phyloP scores from a whole-genome alignment of 768 basidiomycete species.

The Daedaleopsis sinensis region DNA sequence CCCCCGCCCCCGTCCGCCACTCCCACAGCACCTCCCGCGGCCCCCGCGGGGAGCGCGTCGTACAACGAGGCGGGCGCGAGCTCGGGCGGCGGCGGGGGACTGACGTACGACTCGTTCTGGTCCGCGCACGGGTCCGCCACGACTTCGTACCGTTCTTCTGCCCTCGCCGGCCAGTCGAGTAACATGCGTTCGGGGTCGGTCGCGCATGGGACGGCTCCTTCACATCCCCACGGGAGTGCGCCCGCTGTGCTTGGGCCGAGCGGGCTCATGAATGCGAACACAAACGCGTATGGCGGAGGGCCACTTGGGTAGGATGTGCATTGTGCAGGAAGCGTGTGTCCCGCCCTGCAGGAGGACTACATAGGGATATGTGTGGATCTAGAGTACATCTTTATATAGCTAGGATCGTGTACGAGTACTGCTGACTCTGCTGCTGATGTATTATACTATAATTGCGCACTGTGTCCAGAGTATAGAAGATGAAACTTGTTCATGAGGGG shows the following conservation, averaged over 20 bases:
- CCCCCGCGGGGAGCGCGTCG: not conserved
- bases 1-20: conserved; percentile 2
- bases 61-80: too few species aligned
- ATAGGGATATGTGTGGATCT: not conserved
- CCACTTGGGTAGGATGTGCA: not conserved
- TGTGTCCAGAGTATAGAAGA: not conserved
- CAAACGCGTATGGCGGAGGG: not conserved
- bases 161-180: not conserved
- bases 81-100: conserved; percentile 3
- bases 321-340: too few species aligned
- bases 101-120: conserved; percentile 28
- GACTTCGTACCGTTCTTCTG: conserved; percentile 8
- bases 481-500: too few species aligned
- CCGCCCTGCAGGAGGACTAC: not conserved
- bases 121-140: conserved; percentile 20
- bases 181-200: not conserved
- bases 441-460: not conserved
- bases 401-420: not conserved
- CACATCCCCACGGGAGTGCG: conserved; percentile 11
- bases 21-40: not conserved
- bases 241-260: conserved; percentile 1
- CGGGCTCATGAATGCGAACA: not conserved
- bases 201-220: not conserved
- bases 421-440: not conserved
- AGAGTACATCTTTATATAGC: not conserved